Base-by-base conservation (phyloP, 305 asterid genomes). In the Fraxinus baroniana region DNA sequence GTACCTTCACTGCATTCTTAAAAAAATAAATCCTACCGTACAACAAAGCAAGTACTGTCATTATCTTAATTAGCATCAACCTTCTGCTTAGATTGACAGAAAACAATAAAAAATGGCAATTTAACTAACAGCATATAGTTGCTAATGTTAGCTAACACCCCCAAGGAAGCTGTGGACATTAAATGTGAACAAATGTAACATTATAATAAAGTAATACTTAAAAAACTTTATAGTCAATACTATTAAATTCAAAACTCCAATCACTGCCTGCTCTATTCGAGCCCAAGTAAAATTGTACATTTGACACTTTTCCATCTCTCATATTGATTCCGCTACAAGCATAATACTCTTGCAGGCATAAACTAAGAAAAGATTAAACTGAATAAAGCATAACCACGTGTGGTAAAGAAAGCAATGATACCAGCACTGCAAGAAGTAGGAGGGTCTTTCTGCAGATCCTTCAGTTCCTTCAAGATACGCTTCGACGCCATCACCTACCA, bases 401-500 rank as follows among this genome's bases (percentile, higher is more conserved):
- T 5, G 20, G 39, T 10, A 12, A 68, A 68, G 18, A 28, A 68
- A 28, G 7, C 20, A 68, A 26, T 68, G n/a, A 77, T 86, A 87
- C 87, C 87, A 26, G 89, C 89, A 79, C 89, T 86, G 86, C 89
- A 85, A 74, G 88, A 87, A 28, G 88, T 84, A 83, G 90, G 89
- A 77, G 89, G 89, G 78, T 86, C 89, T 72, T 82, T 86, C 86
- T 86, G 87, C 79, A 86, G 79, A 87, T 85, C 88, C 86, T 87
- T 84, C 79, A 87, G 86, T 77, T 84, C 88, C 86, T 87, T 85
- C 60, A 85, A 81, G 41, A 87, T 84, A 78, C 90, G 82, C 44
- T 33, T 32, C 39, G 55, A 60, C 28, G 89, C 89, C 89, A 86
- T 86, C 74, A 18, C 84, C 75, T 41, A 73, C 26, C 44, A 66